A percentile compares a stretch with the other conserved stretches of the same genome.
Conservation (phyloP, 176 grass and related monocot species). For the Oryza australiensis region DNA sequence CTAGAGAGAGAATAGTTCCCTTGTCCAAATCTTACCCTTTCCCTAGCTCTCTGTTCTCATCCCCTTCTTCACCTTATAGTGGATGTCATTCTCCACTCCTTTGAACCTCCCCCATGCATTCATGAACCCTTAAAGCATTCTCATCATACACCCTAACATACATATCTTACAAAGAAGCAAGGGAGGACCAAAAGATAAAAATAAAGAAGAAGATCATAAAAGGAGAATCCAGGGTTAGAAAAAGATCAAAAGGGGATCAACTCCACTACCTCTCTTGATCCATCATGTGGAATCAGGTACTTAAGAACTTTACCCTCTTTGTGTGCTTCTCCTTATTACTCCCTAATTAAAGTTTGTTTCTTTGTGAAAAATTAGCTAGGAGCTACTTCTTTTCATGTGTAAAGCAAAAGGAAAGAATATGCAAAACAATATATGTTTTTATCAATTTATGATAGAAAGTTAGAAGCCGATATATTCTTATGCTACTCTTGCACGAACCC, state of each 20-base stretch:
- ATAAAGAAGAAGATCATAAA: background rate
- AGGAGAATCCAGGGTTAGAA: conserved; percentile 1
- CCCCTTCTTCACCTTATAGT: background rate
- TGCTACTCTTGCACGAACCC: background rate
- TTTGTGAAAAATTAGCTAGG: background rate
- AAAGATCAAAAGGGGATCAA: conserved; percentile 11
- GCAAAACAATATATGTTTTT: background rate
- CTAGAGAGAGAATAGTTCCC: background rate
- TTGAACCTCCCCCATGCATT: conserved; percentile 19
- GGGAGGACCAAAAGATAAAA: background rate
- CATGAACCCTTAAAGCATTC: conserved; percentile 17
- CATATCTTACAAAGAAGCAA: conserved; percentile 14
- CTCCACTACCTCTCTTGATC: conserved; percentile 40
- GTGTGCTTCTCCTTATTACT: background rate
- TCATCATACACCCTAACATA: background rate
- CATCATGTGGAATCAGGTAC: conserved; percentile 50
- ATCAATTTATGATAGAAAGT: background rate
- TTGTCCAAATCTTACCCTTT: background rate
- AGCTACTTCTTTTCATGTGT: conserved; percentile 11
- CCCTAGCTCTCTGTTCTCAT: background rate
- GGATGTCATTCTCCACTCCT: conserved; percentile 42
- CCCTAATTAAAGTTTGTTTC: background rate
- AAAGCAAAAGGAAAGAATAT: conserved; percentile 14
- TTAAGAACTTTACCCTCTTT: background rate
- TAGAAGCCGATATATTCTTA: background rate